Conservation (phyloP, 2,329 filamentous ascomycete species). For the Domatiomyces catenatus region DNA sequence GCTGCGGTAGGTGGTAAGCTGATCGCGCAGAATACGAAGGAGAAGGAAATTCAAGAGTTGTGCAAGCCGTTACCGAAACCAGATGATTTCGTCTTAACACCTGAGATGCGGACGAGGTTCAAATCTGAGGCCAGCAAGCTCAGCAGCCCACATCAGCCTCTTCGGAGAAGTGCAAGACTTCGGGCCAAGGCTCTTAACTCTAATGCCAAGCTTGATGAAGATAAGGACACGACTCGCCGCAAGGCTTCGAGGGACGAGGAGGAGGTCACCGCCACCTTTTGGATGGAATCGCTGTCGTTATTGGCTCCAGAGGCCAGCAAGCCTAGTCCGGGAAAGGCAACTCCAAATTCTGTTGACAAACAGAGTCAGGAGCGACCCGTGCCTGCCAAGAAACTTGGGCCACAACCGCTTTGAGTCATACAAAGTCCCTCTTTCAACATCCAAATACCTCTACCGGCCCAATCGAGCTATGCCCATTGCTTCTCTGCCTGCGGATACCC, state of each 20-base stretch:
- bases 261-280: not conserved
- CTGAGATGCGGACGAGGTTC: not conserved
- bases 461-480: constrained; percentile 28
- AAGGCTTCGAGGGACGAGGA: too few relatives aligned
- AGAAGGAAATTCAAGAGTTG: not conserved
- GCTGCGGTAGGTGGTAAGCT: not conserved
- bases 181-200: not conserved
- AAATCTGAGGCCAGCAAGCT: not conserved
- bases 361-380: not conserved
- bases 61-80: not conserved
- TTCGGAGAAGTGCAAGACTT: not conserved
- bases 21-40: not conserved
- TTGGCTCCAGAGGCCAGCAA: not conserved
- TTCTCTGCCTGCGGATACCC: constrained; percentile 27
- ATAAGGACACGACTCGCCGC: not conserved
- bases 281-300: not conserved
- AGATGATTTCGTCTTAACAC: not conserved
- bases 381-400: not conserved
- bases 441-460: not conserved
- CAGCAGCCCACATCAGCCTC: not conserved
- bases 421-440: not conserved
- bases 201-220: not conserved
- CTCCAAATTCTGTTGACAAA: not conserved
- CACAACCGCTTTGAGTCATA: not conserved
- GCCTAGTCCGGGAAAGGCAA: not conserved